These are phyloP conservation scores for Colletotrichum abscissum DNA, from an alignment of 2,329 filamentous ascomycete species.

Conservation along the genomic window DNA sequence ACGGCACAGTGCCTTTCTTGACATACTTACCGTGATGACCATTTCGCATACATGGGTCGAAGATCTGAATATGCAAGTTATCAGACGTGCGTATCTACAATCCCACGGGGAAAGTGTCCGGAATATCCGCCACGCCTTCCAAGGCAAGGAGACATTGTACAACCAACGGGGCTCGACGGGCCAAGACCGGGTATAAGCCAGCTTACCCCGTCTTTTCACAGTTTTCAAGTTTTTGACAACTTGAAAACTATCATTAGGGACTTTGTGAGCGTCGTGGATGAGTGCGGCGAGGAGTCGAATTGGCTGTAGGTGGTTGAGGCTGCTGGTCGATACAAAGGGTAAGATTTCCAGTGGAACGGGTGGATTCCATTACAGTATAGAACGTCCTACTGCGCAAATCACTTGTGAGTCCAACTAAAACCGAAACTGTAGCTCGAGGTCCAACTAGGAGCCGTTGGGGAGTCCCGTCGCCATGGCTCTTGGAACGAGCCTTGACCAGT, in stretches of 20 bases:
- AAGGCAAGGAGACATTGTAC: not conserved
- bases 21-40: not conserved
- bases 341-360: not conserved
- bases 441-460: not conserved
- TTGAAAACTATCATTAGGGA: not conserved
- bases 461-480: not conserved
- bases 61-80: slow-evolving; percentile 12
- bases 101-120: not conserved
- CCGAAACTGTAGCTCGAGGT: not conserved
- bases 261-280: not conserved
- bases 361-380: not conserved
- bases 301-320: not conserved
- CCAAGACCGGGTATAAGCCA: slow-evolving; percentile 14
- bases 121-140: not conserved
- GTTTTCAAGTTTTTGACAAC: not conserved
- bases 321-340: not conserved
- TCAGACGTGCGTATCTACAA: slow-evolving; percentile 7
- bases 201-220: not conserved
- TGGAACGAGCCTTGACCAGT: not conserved
- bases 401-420: not conserved
- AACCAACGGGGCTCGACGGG: not conserved
- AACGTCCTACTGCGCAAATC: not conserved
- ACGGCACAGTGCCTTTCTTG: not conserved
- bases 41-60: not conserved
- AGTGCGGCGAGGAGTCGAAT: not conserved